A percentile compares a stretch with the other conserved stretches of the same genome.
Conservation (phyloP, 2,329 filamentous ascomycete species). For the Lizonia empirigonia region DNA sequence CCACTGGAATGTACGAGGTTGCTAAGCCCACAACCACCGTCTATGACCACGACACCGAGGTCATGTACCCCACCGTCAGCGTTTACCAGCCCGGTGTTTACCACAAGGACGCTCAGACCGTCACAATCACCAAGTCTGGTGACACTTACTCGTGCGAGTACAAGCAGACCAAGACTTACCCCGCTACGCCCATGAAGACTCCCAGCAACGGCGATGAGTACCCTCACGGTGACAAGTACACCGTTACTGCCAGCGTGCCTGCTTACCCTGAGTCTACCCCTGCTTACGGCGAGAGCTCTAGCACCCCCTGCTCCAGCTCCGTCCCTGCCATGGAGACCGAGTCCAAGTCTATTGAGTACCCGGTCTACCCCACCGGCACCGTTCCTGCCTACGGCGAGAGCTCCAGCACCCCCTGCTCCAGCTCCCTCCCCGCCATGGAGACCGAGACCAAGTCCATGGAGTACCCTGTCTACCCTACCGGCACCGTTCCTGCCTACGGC, state of each 20-base stretch:
- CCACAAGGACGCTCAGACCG: constrained; percentile 34
- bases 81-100: constrained; percentile 36
- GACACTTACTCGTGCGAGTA: constrained; percentile 39
- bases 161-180: constrained; percentile 29
- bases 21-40: constrained; percentile 42
- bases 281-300: not conserved
- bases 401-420: constrained; percentile 4
- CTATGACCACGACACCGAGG: constrained; percentile 32
- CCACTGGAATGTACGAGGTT: constrained; percentile 39
- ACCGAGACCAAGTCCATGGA: constrained; percentile 6
- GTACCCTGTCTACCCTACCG: not conserved
- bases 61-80: constrained; percentile 34
- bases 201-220: constrained; percentile 15
- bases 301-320: constrained; percentile 7
- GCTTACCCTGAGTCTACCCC: constrained; percentile 8
- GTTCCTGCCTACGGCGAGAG: not conserved
- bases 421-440: constrained; percentile 3
- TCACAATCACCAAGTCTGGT: constrained; percentile 41
- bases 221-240: constrained; percentile 4
- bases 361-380: not conserved
- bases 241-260: too few relatives aligned
- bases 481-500: not conserved
- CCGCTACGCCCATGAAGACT: constrained; percentile 19
- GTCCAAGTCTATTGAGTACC: constrained; percentile 4
- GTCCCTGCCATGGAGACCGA: constrained; percentile 3